Conservation (phyloP, 2,329 filamentous ascomycete genomes). For the Aspergillus glaucus region DNA sequence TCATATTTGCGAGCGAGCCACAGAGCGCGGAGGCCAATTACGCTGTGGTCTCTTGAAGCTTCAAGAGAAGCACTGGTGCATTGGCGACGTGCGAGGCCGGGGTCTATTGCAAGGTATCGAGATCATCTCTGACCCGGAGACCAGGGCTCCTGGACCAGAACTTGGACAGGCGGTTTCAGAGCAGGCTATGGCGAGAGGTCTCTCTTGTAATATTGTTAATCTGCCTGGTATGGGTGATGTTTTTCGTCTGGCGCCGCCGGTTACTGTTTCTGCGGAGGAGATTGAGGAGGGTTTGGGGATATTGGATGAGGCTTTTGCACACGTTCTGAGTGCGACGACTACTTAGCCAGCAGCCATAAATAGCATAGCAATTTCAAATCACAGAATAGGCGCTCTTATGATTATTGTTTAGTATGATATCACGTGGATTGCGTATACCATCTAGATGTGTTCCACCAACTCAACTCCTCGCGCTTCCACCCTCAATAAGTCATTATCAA, state of each 20-base stretch:
- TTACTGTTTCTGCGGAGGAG: conserved; percentile 50
- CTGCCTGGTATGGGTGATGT: conserved; percentile 51
- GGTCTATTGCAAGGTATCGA: conserved; percentile 55
- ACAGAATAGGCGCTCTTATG: too few species aligned
- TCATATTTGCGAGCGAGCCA: conserved; percentile 43
- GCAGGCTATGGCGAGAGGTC: conserved; percentile 45
- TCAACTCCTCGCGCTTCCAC: too few species aligned
- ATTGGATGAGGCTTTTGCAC: conserved; percentile 50
- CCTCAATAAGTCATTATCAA: too few species aligned
- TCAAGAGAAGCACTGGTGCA: conserved; percentile 51
- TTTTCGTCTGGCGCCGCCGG: conserved; percentile 56
- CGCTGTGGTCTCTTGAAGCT: conserved; percentile 43
- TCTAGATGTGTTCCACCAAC: too few species aligned
- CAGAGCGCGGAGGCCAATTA: conserved; percentile 41
- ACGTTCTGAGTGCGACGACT: conserved; percentile 5
- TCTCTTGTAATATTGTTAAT: conserved; percentile 54
- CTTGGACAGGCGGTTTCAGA: conserved; percentile 45
- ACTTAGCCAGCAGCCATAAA: too few species aligned
- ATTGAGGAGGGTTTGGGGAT: conserved; percentile 48
- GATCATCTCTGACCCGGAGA: conserved; percentile 48
- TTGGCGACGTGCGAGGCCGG: conserved; percentile 56
- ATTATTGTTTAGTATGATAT: too few species aligned
- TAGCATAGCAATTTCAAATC: too few species aligned
- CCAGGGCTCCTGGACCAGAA: conserved; percentile 43
- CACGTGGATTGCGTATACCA: too few species aligned